A percentile compares a stretch with the other conserved stretches of the same genome.
Evolutionary conservation across 2,329 filamentous ascomycete genomes (phyloP).

Genomic region (Alternaria sp.): DNA sequence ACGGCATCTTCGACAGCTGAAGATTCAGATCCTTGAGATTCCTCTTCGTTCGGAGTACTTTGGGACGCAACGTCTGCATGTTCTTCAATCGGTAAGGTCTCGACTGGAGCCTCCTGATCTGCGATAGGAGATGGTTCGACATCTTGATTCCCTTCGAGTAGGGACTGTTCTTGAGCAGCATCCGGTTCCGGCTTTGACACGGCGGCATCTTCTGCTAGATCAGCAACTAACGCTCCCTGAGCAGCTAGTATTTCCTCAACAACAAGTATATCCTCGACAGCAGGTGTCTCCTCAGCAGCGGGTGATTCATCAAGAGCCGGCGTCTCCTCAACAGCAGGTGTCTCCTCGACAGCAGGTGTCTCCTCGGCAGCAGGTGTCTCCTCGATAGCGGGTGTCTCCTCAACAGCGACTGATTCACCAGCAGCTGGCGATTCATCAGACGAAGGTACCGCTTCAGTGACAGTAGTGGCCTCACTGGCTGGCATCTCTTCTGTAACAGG

Average conservation of each 20-base stretch:
- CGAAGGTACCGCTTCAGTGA: not conserved
- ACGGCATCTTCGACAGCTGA: not conserved
- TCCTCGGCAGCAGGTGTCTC: slow-evolving; percentile 5
- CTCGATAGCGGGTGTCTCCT: not conserved
- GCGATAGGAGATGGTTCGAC: not conserved
- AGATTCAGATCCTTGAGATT: not conserved
- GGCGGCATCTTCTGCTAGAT: slow-evolving; percentile 3
- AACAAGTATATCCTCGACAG: not conserved
- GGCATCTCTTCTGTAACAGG: not conserved
- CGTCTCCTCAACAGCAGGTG: slow-evolving; percentile 1
- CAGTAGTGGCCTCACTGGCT: not conserved
- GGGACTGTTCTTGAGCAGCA: not conserved
- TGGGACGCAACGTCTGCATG: not conserved
- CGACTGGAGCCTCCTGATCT: not conserved
- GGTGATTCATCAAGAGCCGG: not conserved
- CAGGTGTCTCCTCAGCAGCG: not conserved
- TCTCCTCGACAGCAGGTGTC: slow-evolving; percentile 3
- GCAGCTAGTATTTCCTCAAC: slow-evolving; percentile 3
- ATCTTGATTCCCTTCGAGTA: not conserved
- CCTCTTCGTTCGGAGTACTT: not conserved
- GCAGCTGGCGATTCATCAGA: not conserved
- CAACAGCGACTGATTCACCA: not conserved
- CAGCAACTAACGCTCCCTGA: slow-evolving; percentile 7
- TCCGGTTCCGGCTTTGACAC: not conserved
- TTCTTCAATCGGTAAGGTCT: not conserved